A percentile compares a stretch with the other conserved stretches of the same genome.
These are phyloP conservation scores for Saccharomycopsis amapae DNA, from an alignment of 805 yeast genomes.

Conservation along the genomic window DNA sequence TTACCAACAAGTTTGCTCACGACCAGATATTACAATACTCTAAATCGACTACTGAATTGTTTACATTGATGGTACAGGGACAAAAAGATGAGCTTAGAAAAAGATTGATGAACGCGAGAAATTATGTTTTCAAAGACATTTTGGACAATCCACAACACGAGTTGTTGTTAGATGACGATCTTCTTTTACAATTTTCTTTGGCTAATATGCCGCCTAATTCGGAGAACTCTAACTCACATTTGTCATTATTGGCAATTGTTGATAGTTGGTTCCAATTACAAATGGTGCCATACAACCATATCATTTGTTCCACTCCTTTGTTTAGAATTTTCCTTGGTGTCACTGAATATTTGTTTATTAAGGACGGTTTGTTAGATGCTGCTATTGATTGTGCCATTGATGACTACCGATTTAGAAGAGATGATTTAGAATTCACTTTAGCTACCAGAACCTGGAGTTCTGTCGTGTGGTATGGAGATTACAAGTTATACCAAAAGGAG, in stretches of 20 bases:
- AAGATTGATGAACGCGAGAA: conserved; percentile 59
- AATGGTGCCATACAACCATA: conserved; percentile 92
- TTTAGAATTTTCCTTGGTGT: conserved; percentile 93
- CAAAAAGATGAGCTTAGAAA: conserved; percentile 48
- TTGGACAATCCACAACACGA: conserved; percentile 37
- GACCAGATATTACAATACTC: conserved; percentile 87
- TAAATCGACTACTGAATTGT: conserved; percentile 72
- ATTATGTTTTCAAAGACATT: conserved; percentile 68
- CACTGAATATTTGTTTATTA: conserved; percentile 81
- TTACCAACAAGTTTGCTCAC: conserved; percentile 92
- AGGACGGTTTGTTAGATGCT: conserved; percentile 74
- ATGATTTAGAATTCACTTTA: conserved; percentile 85
- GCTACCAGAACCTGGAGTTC: conserved; percentile 87
- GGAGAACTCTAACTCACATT: conserved; percentile 70
- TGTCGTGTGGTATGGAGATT: conserved; percentile 69
- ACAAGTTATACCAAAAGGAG: conserved; percentile 57
- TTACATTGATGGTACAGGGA: conserved; percentile 73
- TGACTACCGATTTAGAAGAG: conserved; percentile 68
- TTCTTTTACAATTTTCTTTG: conserved; percentile 74
- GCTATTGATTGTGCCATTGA: conserved; percentile 65
- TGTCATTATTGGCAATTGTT: conserved; percentile 82
- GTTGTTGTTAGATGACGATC: conserved; percentile 65
- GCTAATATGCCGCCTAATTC: conserved; percentile 60
- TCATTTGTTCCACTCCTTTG: conserved; percentile 90
- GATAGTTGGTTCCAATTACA: conserved; percentile 86